A percentile compares a stretch with the other conserved stretches of the same genome.
Conservation (phyloP, 208 protist genomes). For the Trypanosoma congolense region DNA sequence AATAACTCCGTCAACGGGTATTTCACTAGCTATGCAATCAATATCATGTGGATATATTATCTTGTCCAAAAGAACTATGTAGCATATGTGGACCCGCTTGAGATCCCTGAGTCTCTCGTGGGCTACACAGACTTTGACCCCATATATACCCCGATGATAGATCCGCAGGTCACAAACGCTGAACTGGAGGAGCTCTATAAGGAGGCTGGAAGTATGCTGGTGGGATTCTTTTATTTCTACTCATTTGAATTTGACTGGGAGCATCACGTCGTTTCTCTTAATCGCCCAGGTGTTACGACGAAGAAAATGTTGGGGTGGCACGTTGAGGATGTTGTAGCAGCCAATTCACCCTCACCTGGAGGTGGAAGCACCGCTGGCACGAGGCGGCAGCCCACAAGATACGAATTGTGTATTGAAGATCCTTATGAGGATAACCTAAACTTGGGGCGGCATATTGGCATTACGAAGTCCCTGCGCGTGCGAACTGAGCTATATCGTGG, state of each 20-base stretch:
- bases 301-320: slow-evolving; percentile 79
- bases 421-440: slow-evolving; percentile 89
- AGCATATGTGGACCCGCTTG: slow-evolving; percentile 71
- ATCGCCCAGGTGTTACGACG: slow-evolving; percentile 64
- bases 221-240: slow-evolving; percentile 91
- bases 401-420: slow-evolving; percentile 88
- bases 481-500: slow-evolving; percentile 73
- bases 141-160: slow-evolving; percentile 58
- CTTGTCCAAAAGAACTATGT: slow-evolving; percentile 74
- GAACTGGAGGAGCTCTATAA: slow-evolving; percentile 29
- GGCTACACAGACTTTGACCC: slow-evolving; percentile 34
- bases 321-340: slow-evolving; percentile 42
- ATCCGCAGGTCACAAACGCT: slow-evolving; percentile 21
- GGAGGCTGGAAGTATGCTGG: slow-evolving; percentile 68
- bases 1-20: slow-evolving; percentile 90
- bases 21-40: slow-evolving; percentile 88
- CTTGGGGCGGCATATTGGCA: slow-evolving; percentile 79
- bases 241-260: slow-evolving; percentile 86
- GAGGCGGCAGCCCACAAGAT: slow-evolving; percentile 39
- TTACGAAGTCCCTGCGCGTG: slow-evolving; percentile 82
- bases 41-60: slow-evolving; percentile 91
- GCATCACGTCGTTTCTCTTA: slow-evolving; percentile 83
- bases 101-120: slow-evolving; percentile 53
- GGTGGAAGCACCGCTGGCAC: slow-evolving; percentile 14
- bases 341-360: neutral